Percentiles rank a stretch among this genome's conserved stretches.
phyloP scores from a whole-genome alignment of 805 yeast genomes.

The Peterozyma toletana region DNA sequence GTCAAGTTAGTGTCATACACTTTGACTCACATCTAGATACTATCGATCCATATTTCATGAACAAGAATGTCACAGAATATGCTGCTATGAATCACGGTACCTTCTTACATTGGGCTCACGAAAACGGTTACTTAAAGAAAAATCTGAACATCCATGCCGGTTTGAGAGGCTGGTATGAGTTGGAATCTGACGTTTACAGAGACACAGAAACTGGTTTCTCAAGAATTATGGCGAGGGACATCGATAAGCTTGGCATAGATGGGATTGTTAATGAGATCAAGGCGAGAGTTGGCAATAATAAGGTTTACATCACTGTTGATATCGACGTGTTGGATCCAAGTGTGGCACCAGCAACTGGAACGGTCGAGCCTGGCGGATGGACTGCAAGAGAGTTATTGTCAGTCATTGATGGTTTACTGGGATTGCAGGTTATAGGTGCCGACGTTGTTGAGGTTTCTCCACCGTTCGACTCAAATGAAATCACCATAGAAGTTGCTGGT shows the following conservation, averaged over 20 bases:
- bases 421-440: constrained; percentile 38
- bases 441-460: constrained; percentile 48
- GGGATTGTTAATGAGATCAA: constrained; percentile 28
- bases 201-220: constrained; percentile 43
- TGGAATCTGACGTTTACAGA: constrained; percentile 26
- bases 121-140: constrained; percentile 27
- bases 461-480: constrained; percentile 25
- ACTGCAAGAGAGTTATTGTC: constrained; percentile 37
- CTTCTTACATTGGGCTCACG: constrained; percentile 37
- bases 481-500: constrained; percentile 30
- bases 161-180: constrained; percentile 34
- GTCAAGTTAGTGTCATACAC: constrained; percentile 36
- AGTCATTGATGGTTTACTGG: constrained; percentile 35
- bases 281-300: constrained; percentile 27
- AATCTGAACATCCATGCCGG: constrained; percentile 29
- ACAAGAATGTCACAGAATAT: constrained; percentile 34
- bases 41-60: constrained; percentile 34
- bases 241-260: constrained; percentile 33
- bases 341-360: constrained; percentile 45
- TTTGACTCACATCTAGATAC: constrained; percentile 41
- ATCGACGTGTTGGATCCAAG: constrained; percentile 47
- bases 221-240: constrained; percentile 37
- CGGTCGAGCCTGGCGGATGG: constrained; percentile 48
- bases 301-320: constrained; percentile 41
- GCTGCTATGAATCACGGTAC: constrained; percentile 37